Conservation (phyloP, 2,329 filamentous ascomycete species). For the Bertia moriformis region DNA sequence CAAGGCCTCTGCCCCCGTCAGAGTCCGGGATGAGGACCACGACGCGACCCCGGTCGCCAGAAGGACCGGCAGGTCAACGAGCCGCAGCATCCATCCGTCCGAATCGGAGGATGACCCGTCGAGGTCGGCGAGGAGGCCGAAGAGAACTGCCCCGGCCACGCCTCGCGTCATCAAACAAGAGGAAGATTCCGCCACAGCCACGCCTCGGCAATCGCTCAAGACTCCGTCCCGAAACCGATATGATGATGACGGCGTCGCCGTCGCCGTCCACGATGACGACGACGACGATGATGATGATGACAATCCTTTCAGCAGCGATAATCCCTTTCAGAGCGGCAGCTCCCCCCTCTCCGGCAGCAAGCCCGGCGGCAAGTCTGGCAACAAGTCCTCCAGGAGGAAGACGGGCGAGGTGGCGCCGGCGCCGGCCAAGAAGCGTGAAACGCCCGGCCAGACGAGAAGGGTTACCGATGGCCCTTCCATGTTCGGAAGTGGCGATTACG, state of each 20-base stretch:
- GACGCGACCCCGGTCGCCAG: constrained; percentile 15
- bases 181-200: constrained; percentile 10
- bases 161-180: constrained; percentile 39
- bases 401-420: constrained; percentile 23
- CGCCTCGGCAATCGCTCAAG: background rate
- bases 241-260: too few relatives aligned
- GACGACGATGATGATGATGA: constrained; percentile 22
- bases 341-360: constrained; percentile 46
- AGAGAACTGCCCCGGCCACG: constrained; percentile 33
- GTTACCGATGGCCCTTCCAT: background rate
- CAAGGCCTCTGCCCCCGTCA: constrained; percentile 33
- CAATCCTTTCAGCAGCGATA: constrained; percentile 72
- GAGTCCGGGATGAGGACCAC: constrained; percentile 33
- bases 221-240: too few relatives aligned
- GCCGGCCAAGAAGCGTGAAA: constrained; percentile 19
- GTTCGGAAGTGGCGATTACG: background rate
- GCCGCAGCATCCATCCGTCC: constrained; percentile 24
- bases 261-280: constrained; percentile 7
- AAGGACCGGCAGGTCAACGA: constrained; percentile 29
- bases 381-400: constrained; percentile 33
- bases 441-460: constrained; percentile 26
- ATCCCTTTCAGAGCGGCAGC: constrained; percentile 82
- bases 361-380: constrained; percentile 30
- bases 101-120: constrained; percentile 11
- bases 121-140: constrained; percentile 29